Evolutionary conservation across 202 grass and related monocot species (phyloP), one percentile per base, ranked within the genome.

Genomic region (Carex arenaria): DNA sequence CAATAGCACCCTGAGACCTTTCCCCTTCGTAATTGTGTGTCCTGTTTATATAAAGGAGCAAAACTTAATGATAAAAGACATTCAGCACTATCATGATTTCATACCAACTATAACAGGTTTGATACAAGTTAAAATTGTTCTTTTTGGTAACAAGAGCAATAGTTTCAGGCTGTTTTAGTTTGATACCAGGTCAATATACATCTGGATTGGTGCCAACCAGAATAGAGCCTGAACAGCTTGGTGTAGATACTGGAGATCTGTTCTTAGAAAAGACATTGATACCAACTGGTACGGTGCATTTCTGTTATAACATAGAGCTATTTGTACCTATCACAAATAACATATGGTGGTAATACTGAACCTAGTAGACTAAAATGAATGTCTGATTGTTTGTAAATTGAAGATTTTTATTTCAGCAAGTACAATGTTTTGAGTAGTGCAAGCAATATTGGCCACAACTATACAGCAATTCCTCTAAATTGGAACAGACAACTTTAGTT

Each of bases 1-100:
- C 86, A 61, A 87, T 78, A 67, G 92, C 94, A 88, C 81, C 87
- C 20, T 88, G 73, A 85, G 87, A 91, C 36, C 92, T 91, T 9
- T 38, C 34, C 14, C 61, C 85, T 67, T 75, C 67, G 13, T 40
- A 53, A 66, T 60, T 73, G 17, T 14, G 9, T 34, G 38, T 54
- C 55, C 54, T 67, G 13, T 45, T 84, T 73, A 38, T 80, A 64
- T 34, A 57, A 42, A 32, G 51, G 51, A 68, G 47, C 7, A 81
- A 45, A 65, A 59, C 5, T 31, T 19, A 78, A 59, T 38, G 30
- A 60, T 26, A 26, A 62, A 62, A 62, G 9, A 40, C 13, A 60
- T 42, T 42, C 32, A 78, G 54, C 18, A 5, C 2, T 38, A 60
- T 78, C 26, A 70, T 20, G 4, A 38, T 78, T 38, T 32, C 51